phyloP scores from a whole-genome alignment of 805 yeast species.

The Candida orba region DNA sequence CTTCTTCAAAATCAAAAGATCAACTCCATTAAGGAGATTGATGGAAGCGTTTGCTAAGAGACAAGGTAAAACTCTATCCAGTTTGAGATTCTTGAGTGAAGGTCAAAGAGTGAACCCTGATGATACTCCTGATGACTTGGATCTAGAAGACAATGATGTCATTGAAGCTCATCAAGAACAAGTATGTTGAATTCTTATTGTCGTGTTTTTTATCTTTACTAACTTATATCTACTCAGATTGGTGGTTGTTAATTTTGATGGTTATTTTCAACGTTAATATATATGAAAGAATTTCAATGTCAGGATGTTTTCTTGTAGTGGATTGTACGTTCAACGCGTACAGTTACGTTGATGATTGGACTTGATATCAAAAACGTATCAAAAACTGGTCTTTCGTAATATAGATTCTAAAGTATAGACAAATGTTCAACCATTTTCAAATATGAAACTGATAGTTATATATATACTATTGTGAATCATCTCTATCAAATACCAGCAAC shows the following conservation, averaged over 20 bases:
- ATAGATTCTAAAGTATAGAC: too few species aligned
- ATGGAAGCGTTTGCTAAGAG: slow-evolving; percentile 98
- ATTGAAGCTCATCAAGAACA: slow-evolving; percentile 98
- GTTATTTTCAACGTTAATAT: too few species aligned
- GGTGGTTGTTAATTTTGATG: slow-evolving; percentile 10
- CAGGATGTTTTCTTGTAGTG: too few species aligned
- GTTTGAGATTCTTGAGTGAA: slow-evolving; percentile 84
- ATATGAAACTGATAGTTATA: too few species aligned
- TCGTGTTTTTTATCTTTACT: slow-evolving; percentile 6
- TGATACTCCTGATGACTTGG: slow-evolving; percentile 89
- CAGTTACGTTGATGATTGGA: too few species aligned
- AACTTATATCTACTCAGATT: slow-evolving; percentile 9
- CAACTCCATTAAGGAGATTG: slow-evolving; percentile 87
- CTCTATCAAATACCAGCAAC: too few species aligned
- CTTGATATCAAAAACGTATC: too few species aligned
- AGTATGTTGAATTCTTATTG: slow-evolving; percentile 37
- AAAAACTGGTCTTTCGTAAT: too few species aligned
- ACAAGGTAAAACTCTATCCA: slow-evolving; percentile 81
- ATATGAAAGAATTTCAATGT: too few species aligned
- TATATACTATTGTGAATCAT: too few species aligned
- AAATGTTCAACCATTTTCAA: too few species aligned
- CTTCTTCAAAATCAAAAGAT: slow-evolving; percentile 87
- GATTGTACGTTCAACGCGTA: too few species aligned
- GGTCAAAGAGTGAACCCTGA: slow-evolving; percentile 86
- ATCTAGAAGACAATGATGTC: slow-evolving; percentile 91